Conservation (phyloP, 2,329 filamentous ascomycete species). For the Claviceps digitariae region DNA sequence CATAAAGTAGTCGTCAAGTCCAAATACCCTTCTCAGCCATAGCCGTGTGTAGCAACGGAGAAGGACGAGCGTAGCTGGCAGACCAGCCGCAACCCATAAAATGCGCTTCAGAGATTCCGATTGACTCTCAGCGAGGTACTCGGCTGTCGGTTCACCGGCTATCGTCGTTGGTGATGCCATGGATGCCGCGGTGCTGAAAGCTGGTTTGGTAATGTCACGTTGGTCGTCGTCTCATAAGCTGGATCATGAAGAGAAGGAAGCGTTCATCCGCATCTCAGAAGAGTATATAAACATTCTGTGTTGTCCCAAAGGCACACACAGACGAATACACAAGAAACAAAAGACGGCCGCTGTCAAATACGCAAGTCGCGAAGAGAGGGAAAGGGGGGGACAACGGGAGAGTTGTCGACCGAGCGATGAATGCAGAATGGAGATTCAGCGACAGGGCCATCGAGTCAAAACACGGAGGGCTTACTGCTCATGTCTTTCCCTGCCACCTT, state of each 20-base stretch:
- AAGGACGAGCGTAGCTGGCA: neutral
- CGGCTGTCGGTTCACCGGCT: neutral
- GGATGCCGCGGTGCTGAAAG: neutral
- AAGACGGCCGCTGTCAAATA: neutral
- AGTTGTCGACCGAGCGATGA: neutral
- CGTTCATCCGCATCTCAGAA: neutral
- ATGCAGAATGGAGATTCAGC: neutral
- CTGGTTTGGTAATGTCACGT: neutral
- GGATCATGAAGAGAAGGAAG: neutral
- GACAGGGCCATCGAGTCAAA: neutral
- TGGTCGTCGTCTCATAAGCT: neutral
- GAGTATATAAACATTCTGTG: neutral
- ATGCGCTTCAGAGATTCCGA: slow-evolving; percentile 1
- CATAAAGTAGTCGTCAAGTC: slow-evolving; percentile 5
- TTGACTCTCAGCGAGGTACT: slow-evolving; percentile 3
- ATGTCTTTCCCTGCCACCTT: neutral
- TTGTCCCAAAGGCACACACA: neutral
- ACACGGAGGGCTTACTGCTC: neutral
- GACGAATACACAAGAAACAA: neutral
- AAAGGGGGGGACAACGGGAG: neutral
- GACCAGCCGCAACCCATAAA: neutral
- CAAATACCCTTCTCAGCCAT: slow-evolving; percentile 5
- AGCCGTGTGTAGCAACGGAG: slow-evolving; percentile 5
- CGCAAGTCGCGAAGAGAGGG: neutral
- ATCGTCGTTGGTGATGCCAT: no score